Evolutionary conservation across 2,329 filamentous ascomycete species (phyloP), one percentile per base, ranked within the genome.

Genomic region (Trichoderma semiorbis): DNA sequence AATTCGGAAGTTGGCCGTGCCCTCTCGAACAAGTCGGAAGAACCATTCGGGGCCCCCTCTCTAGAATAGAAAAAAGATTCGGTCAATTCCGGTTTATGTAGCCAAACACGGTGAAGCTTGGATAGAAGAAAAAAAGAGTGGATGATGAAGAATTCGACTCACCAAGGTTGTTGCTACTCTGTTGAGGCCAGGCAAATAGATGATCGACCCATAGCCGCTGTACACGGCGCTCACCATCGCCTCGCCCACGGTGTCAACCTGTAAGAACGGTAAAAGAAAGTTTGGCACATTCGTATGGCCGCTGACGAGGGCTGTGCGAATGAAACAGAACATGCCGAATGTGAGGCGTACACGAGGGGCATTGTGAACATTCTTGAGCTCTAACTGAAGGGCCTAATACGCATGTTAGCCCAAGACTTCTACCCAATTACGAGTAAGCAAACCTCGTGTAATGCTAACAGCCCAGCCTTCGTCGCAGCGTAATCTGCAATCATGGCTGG

Each of bases 401-500:
- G 43, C 65, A 34, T 8, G 30, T 73, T 36, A 67, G 70, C 62
- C 21, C 12, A n/a, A 7, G 14, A 43, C 5, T 28, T 24, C 16
- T 28, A 7, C 14, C 18, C 5, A 18, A 24, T 14, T 11, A 12
- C 18, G 11, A 30, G 28, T 8, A 18, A 47, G 26, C 3, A 18
- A 43, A 72, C 73, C 65, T 81, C 78, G 66, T 80, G 77, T 53
- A 81, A 65, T 3, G 77, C 77, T 5, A 74, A 74, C 7, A 80
- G 61, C 0, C 78, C 80, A 1, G 79, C 79, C 80, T 92, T 92
- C 64, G 84, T 85, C 2, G 87, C 84, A 0, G 84, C 82, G 77
- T 92, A 92, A 76, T 91, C 88, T 4, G 87, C 86, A 79, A 91
- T 85, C 50, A 81, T 83, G 1, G 88, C 84, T 0, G 86, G 84